Conservation (phyloP, 768 basidiomycete genomes). For the Psilocybe cubensis region DNA sequence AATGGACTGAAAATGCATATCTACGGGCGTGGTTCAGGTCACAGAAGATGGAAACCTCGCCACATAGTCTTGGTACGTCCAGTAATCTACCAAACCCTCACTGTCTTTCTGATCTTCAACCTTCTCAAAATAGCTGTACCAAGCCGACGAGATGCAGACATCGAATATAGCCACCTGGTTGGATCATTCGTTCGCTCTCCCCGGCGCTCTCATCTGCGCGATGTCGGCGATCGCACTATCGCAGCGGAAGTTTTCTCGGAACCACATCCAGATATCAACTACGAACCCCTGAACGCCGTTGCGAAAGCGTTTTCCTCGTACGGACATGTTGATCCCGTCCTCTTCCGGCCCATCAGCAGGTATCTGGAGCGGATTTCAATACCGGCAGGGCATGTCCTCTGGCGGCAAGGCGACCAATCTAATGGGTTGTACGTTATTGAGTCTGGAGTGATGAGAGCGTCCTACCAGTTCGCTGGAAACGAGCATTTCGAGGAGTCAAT, state of each 20-base stretch:
- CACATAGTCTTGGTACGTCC: slow-evolving; percentile 45
- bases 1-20: slow-evolving; percentile 97
- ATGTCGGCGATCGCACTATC: slow-evolving; percentile 74
- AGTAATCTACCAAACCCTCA: neutral
- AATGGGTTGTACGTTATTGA: slow-evolving; percentile 92
- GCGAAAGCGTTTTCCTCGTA: slow-evolving; percentile 81
- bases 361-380: slow-evolving; percentile 73
- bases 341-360: slow-evolving; percentile 63
- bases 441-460: slow-evolving; percentile 81
- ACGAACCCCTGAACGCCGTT: slow-evolving; percentile 77
- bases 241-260: slow-evolving; percentile 41
- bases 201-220: slow-evolving; percentile 64
- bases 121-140: slow-evolving; percentile 50
- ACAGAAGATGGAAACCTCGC: slow-evolving; percentile 56
- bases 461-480: slow-evolving; percentile 79
- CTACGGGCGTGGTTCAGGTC: slow-evolving; percentile 77
- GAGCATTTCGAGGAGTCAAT: slow-evolving; percentile 82
- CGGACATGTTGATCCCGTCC: slow-evolving; percentile 54
- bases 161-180: slow-evolving; percentile 44
- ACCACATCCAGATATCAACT: slow-evolving; percentile 32
- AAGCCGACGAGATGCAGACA: slow-evolving; percentile 55
- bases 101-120: slow-evolving; percentile 7
- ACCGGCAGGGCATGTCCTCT: slow-evolving; percentile 64
- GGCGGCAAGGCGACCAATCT: slow-evolving; percentile 74
- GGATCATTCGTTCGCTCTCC: slow-evolving; percentile 66